Base-by-base conservation (phyloP, 352 stramenopile species). In the Phytophthora pisi region DNA sequence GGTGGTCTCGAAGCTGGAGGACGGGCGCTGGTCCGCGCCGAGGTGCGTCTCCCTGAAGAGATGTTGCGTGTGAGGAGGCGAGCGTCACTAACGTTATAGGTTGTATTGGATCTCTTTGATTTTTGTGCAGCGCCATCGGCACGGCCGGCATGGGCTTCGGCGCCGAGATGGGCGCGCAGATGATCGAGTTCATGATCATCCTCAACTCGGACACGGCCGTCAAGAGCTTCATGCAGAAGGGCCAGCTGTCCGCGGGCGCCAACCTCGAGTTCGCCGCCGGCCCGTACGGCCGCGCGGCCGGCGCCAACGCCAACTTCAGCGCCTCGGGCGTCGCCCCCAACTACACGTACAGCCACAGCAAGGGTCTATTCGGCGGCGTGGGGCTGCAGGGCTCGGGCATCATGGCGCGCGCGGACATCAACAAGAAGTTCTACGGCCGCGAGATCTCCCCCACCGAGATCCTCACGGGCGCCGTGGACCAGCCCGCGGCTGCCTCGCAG, bases 1-100 rank as follows among this genome's bases (percentile, higher is more conserved):
- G 51, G 91, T 99, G 15, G 87, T 99, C 68, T 87, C 95, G 15
- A 95, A 97, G 64, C 84, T 98, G 9, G 86, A 87, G 3, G 94
- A 98, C 74, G 96, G 96, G 11, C 93, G 90, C 49, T 99, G 97
- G 96, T 98, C 91, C 46, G 95, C 96, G 15, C 97, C 97, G 6
- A 30, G 26, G 26, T 30, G 26, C 26, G 26, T 30, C 26, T 4
- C 26, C 26, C 26, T 30, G 26, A 30, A 30, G 26, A 30, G 26
- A 30, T 30, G 6, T 6, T 30, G 26, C 5, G 26, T 30, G 26
- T 30, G 26, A 30, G 26, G 26, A 30, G 26, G 26, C 6, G 26
- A 30, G 26, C 26, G 26, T 30, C 26, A 30, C 26, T 30, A 30
- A 30, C 26, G 26, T 30, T 30, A 30, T 30, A 30, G 4, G 26